phyloP scores from a whole-genome alignment of 768 basidiomycete species.

The Podaxis sp. region DNA sequence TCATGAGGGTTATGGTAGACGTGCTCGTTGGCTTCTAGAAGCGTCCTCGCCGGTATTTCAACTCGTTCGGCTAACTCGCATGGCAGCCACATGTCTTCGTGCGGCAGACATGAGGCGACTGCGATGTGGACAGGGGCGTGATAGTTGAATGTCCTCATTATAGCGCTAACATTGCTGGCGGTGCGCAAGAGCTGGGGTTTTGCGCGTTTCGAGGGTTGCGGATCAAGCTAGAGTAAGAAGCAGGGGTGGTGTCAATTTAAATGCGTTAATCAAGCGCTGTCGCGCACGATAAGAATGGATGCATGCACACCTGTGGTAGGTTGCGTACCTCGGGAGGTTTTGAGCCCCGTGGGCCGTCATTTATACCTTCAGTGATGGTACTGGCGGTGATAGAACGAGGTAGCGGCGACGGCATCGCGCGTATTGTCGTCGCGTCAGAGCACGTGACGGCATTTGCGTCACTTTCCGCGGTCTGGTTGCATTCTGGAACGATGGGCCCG shows the following conservation, averaged over 20 bases:
- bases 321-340: background rate
- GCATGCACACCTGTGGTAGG: conserved; percentile 4
- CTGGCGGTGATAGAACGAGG: conserved; percentile 8
- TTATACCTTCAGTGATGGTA: background rate
- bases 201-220: conserved; percentile 7
- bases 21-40: conserved; percentile 8
- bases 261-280: background rate
- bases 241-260: conserved; percentile 5
- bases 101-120: conserved; percentile 18
- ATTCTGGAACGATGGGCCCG: conserved; percentile 11
- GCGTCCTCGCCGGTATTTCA: conserved; percentile 11
- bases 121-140: conserved; percentile 9
- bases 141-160: conserved; percentile 1
- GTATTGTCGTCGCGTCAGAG: background rate
- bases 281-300: background rate
- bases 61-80: background rate
- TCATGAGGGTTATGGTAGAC: conserved; percentile 16
- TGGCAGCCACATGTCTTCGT: conserved; percentile 15
- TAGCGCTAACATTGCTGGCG: conserved; percentile 8
- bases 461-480: conserved; percentile 1
- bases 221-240: conserved; percentile 14
- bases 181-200: conserved; percentile 1
- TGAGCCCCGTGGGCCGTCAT: conserved; percentile 7
- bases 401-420: background rate
- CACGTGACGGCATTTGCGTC: conserved; percentile 9